Conservation (phyloP, 768 basidiomycete species). For the Lactarius vividus region DNA sequence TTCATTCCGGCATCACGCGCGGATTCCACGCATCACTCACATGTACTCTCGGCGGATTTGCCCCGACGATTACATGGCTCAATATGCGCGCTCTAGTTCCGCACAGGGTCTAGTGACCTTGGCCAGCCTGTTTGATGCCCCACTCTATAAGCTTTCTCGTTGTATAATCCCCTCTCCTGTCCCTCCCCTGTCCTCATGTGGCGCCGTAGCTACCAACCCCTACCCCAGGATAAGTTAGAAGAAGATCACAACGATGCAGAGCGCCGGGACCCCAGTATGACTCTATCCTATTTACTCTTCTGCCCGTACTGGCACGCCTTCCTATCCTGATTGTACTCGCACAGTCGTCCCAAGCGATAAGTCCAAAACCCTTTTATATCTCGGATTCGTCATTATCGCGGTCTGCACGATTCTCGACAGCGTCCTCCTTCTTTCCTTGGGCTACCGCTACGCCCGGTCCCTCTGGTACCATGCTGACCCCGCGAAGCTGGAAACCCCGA, state of each 20-base stretch:
- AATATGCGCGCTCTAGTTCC: no score
- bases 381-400: conserved; percentile 3
- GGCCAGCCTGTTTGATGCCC: not conserved
- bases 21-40: no score
- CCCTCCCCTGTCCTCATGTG: not conserved
- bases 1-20: no score
- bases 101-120: no score
- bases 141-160: not conserved
- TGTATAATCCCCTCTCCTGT: not conserved
- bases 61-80: no score
- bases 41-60: no score
- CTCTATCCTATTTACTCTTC: not conserved
- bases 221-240: not conserved
- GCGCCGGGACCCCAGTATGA: conserved; percentile 5
- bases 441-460: not conserved
- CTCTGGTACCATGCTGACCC: conserved; percentile 10
- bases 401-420: conserved; percentile 2
- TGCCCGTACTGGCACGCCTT: not conserved
- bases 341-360: not conserved
- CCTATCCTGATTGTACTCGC: not conserved
- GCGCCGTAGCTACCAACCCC: conserved; percentile 2
- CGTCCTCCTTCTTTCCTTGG: conserved; percentile 9
- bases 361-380: not conserved
- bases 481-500: not conserved
- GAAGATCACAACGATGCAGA: not conserved